These are phyloP conservation scores for Mycena albidolilacea DNA, from an alignment of 768 basidiomycete genomes.

Conservation along the genomic window DNA sequence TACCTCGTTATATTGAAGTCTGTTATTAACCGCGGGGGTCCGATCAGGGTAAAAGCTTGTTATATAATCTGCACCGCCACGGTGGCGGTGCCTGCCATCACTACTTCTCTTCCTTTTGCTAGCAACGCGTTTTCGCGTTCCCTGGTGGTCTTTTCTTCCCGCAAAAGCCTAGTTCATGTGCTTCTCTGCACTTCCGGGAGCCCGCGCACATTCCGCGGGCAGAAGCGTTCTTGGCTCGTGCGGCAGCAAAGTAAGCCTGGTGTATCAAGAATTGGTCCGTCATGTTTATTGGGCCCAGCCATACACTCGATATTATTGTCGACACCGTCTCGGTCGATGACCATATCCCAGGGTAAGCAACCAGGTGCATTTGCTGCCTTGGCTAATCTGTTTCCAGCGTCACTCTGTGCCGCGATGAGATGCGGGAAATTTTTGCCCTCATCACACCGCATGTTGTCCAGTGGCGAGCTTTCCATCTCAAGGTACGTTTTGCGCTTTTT, in stretches of 20 bases:
- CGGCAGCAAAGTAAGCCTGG: constrained; percentile 40
- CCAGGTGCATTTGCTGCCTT: background rate
- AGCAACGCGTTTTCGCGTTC: no score
- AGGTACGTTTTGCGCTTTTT: constrained; percentile 40
- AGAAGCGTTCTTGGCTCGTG: constrained; percentile 57
- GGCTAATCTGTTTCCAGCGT: constrained; percentile 37
- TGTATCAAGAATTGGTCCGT: background rate
- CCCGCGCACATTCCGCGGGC: constrained; percentile 66
- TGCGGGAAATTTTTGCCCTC: constrained; percentile 59
- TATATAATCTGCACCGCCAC: no score
- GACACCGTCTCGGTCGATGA: constrained; percentile 68
- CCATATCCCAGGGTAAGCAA: constrained; percentile 55
- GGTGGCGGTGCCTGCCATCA: no score
- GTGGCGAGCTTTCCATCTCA: constrained; percentile 74
- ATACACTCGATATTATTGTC: constrained; percentile 67
- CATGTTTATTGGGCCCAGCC: constrained; percentile 19
- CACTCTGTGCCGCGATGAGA: constrained; percentile 68
- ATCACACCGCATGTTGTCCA: constrained; percentile 63
- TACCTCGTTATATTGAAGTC: no score
- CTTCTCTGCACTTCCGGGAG: constrained; percentile 66
- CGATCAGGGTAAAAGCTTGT: no score
- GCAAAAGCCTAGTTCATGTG: no score
- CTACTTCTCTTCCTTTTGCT: no score
- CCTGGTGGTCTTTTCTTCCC: no score
- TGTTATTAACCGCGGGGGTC: no score